These are phyloP conservation scores for Populus tomentosa DNA, from an alignment of 441 rosid species.

Conservation along the genomic window DNA sequence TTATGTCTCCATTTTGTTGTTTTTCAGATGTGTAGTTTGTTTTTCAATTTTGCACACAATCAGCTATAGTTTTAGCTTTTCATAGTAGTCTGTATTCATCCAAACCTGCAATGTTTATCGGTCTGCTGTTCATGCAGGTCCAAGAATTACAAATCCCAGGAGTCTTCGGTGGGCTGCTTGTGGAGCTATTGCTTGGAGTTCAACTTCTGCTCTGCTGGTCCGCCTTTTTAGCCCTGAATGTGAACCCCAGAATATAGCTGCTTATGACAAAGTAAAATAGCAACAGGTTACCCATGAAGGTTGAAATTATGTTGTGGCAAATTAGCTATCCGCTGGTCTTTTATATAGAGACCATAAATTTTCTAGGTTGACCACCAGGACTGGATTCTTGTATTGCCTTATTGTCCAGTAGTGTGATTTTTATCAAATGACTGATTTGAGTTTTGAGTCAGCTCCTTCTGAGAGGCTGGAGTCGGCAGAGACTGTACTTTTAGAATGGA, in stretches of 20 bases:
- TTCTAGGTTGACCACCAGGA: not conserved
- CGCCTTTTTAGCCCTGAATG: conserved; percentile 87
- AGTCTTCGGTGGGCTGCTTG: conserved; percentile 90
- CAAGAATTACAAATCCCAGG: conserved; percentile 76
- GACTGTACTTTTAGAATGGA: too few relatives aligned
- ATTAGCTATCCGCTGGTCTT: not conserved
- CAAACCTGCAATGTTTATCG: not conserved
- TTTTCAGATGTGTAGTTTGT: not conserved
- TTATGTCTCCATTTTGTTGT: not conserved
- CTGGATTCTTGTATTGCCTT: not conserved
- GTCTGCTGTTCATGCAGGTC: conserved; percentile 45
- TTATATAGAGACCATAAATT: too few relatives aligned
- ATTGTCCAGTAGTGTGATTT: not conserved
- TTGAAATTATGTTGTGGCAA: not conserved
- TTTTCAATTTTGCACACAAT: not conserved
- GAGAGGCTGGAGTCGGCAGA: too few relatives aligned
- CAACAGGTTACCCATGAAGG: not conserved
- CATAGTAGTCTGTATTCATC: not conserved
- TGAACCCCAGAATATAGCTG: conserved; percentile 93
- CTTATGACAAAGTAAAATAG: conserved; percentile 49
- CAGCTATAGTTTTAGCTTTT: not conserved
- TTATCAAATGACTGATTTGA: too few relatives aligned
- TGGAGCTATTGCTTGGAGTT: conserved; percentile 69
- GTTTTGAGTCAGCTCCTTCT: too few relatives aligned
- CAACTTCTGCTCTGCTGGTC: conserved; percentile 67